Evolutionary conservation across 257 asterid genomes (phyloP).

Genomic region (Jacaranda copaia): DNA sequence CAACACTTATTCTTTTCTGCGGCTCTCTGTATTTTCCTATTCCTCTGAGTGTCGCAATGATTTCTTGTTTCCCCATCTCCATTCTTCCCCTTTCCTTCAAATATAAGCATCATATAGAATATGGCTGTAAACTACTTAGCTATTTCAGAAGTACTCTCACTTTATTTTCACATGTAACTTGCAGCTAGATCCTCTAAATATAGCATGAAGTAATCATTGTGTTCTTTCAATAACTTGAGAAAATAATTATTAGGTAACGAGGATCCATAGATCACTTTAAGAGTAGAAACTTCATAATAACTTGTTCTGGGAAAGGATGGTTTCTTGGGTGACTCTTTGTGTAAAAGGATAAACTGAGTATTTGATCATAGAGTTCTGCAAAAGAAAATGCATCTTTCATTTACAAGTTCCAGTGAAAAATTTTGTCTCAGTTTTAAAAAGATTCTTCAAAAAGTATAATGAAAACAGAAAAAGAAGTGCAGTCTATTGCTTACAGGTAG

Average conservation of each 20-base stretch:
- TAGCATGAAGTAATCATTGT: neutral
- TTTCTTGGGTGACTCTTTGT: constrained; percentile 21
- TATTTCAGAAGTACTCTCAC: constrained; percentile 27
- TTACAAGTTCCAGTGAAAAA: neutral
- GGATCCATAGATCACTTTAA: constrained; percentile 5
- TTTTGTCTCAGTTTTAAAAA: constrained; percentile 17
- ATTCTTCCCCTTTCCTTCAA: constrained; percentile 7
- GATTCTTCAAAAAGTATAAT: neutral
- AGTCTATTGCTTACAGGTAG: neutral
- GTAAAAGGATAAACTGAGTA: constrained; percentile 24
- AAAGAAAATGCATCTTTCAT: neutral
- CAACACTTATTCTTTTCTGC: neutral
- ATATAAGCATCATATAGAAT: constrained; percentile 4
- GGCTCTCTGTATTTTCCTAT: neutral
- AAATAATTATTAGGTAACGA: constrained; percentile 20
- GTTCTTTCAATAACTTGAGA: constrained; percentile 15
- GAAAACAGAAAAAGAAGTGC: neutral
- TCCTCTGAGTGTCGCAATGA: neutral
- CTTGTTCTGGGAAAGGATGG: constrained; percentile 18
- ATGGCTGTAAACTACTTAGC: constrained; percentile 26
- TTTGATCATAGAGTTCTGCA: neutral
- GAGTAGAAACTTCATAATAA: constrained; percentile 13
- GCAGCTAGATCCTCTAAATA: constrained; percentile 22
- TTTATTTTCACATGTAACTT: neutral
- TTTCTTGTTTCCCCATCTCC: neutral